Evolutionary conservation across 1,139 yeast genomes (phyloP), one percentile per base, ranked within the genome.

Genomic region (Wickerhamiella pararugosa): DNA sequence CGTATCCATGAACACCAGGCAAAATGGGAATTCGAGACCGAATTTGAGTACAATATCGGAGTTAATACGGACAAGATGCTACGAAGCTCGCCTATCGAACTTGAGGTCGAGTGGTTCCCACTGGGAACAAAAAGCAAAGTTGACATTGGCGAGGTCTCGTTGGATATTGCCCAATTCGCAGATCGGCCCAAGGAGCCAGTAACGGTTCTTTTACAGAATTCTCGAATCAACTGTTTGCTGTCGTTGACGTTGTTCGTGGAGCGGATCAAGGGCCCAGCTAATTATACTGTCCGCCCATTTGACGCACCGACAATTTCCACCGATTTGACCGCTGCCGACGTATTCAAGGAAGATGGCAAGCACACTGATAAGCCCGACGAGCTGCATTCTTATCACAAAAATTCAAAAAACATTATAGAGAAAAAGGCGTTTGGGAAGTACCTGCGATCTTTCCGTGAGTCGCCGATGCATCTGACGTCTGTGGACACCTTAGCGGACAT

Each of bases 161-260:
- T 87, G 36, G 80, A 86, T 54, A 58, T 87, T 42, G 64, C 90
- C 0, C 94, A 84, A 53, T 83, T 78, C 55, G 72, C 70, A 41
- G 64, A 65, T 29, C 73, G 69, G 71, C 10, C 65, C 66, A 31
- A 69, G 73, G 21, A 70, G 77, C 44, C 71, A 79, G 37, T 43
- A 35, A 42, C 46, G 49, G 83, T 80, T 53, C 62, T 87, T 42
- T 63, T 87, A 38, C 78, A 78, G 51, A 73, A 82, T 32, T 79
- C 94, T 7, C 83, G 83, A 51, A 76, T 87, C 25, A 87, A 90
- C 58, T 78, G 93, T 5, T 78, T 86, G 36, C 61, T 83, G 36
- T 76, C 71, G 52, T 67, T 64, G 43, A 61, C 60, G 57, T 66
- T 69, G 50, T 71, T 56, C 56, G 69, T 59, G 58, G 69, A 52